phyloP scores from a whole-genome alignment of 2,329 filamentous ascomycete species.

The Cercospora zeina region DNA sequence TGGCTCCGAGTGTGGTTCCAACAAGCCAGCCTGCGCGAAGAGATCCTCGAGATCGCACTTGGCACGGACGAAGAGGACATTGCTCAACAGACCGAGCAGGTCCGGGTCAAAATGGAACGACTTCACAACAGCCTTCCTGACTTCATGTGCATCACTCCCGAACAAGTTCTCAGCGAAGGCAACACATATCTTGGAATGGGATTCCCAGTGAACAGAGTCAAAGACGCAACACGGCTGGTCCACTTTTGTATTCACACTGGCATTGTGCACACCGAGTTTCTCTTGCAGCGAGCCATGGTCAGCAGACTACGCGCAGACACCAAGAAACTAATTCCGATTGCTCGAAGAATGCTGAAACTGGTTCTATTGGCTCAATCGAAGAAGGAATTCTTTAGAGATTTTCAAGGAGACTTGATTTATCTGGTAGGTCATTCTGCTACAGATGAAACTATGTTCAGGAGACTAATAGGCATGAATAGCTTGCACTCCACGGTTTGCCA shows the following conservation, averaged over 20 bases:
- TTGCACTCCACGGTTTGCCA: constrained; percentile 46
- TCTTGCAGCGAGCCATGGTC: constrained; percentile 58
- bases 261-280: constrained; percentile 59
- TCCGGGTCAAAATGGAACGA: constrained; percentile 43
- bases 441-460: too few relatives aligned
- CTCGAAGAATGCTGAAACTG: constrained; percentile 43
- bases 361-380: constrained; percentile 43
- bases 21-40: constrained; percentile 56
- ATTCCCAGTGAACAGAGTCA: constrained; percentile 20
- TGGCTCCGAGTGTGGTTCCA: constrained; percentile 51
- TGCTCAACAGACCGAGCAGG: constrained; percentile 43
- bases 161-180: constrained; percentile 32
- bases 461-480: constrained; percentile 15
- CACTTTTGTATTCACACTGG: constrained; percentile 43
- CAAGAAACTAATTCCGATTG: constrained; percentile 43
- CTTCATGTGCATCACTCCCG: constrained; percentile 37
- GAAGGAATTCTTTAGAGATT: constrained; percentile 46
- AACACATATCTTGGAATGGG: constrained; percentile 21
- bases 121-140: constrained; percentile 41
- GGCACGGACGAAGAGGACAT: constrained; percentile 46
- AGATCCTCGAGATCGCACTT: constrained; percentile 60
- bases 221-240: constrained; percentile 34
- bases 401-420: constrained; percentile 46
- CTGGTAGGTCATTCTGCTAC: constrained; percentile 31
- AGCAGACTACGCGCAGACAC: constrained; percentile 44